Conservation (phyloP, 306 rosid species). For the Pachyrhizus erosus region DNA sequence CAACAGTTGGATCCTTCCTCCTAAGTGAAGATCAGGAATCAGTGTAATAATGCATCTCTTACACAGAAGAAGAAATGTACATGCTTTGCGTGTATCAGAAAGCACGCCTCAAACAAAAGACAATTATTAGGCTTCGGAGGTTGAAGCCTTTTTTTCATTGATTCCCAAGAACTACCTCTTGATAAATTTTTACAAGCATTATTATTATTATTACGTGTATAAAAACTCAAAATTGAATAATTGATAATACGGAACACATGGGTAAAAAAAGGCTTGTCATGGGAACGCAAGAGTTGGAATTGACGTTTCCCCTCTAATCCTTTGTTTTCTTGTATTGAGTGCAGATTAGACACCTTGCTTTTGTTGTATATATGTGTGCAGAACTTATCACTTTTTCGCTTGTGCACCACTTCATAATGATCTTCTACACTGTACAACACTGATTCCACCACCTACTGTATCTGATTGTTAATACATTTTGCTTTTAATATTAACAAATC, state of each 20-base stretch:
- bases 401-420: not conserved
- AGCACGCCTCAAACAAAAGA: slow-evolving; percentile 36
- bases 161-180: slow-evolving; percentile 53
- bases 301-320: not conserved
- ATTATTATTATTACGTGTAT: not conserved
- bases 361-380: not conserved
- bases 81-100: slow-evolving; percentile 34
- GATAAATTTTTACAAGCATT: not conserved
- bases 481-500: no score
- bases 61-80: slow-evolving; percentile 29
- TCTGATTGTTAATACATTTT: no score
- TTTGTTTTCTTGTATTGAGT: slow-evolving; percentile 44
- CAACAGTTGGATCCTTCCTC: slow-evolving; percentile 35
- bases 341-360: slow-evolving; percentile 43
- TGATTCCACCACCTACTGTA: no score
- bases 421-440: not conserved
- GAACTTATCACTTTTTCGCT: not conserved
- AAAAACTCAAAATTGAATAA: not conserved
- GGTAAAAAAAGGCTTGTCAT: slow-evolving; percentile 25
- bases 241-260: not conserved
- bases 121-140: slow-evolving; percentile 29
- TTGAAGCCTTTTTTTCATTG: slow-evolving; percentile 37
- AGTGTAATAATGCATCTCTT: slow-evolving; percentile 15
- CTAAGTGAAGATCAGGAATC: slow-evolving; percentile 26
- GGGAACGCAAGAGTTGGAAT: slow-evolving; percentile 35